Conservation (phyloP, 2,329 filamentous ascomycete species). For the Fusarium pseudoanthophilum region DNA sequence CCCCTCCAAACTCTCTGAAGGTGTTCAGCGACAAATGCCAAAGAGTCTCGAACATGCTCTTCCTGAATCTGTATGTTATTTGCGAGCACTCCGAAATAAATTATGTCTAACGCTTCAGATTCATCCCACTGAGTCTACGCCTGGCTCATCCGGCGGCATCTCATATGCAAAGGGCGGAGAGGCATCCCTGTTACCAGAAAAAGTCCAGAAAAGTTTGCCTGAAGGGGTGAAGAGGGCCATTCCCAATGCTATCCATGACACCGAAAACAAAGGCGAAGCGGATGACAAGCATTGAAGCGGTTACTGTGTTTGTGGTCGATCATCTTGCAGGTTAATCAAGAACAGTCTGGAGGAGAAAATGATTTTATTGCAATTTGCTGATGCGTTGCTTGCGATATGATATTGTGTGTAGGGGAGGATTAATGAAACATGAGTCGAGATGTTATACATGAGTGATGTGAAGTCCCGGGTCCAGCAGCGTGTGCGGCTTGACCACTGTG, state of each 20-base stretch:
- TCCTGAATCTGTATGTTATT: slow-evolving; percentile 31
- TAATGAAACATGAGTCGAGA: neutral
- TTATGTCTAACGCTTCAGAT: slow-evolving; percentile 14
- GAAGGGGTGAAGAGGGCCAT: slow-evolving; percentile 37
- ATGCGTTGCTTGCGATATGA: neutral
- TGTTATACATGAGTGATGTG: neutral
- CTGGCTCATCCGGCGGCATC: slow-evolving; percentile 27
- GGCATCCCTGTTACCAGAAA: slow-evolving; percentile 38
- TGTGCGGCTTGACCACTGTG: neutral
- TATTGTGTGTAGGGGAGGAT: neutral
- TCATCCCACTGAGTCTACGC: slow-evolving; percentile 33
- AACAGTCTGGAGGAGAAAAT: fast-evolving
- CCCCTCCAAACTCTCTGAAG: slow-evolving; percentile 28
- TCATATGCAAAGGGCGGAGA: slow-evolving; percentile 35
- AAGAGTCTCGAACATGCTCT: slow-evolving; percentile 32
- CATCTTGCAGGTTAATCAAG: neutral
- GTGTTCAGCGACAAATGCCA: slow-evolving; percentile 31
- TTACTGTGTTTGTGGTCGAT: neutral
- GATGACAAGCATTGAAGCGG: slow-evolving; percentile 10
- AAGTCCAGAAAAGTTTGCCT: slow-evolving; percentile 40
- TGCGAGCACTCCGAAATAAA: fast-evolving
- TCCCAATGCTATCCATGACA: slow-evolving; percentile 38
- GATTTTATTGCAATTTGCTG: neutral
- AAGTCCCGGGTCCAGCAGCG: neutral
- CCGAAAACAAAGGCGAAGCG: slow-evolving; percentile 17